Evolutionary conservation across 2,329 filamentous ascomycete species (phyloP).

Genomic region (Hypoxylon sp.): DNA sequence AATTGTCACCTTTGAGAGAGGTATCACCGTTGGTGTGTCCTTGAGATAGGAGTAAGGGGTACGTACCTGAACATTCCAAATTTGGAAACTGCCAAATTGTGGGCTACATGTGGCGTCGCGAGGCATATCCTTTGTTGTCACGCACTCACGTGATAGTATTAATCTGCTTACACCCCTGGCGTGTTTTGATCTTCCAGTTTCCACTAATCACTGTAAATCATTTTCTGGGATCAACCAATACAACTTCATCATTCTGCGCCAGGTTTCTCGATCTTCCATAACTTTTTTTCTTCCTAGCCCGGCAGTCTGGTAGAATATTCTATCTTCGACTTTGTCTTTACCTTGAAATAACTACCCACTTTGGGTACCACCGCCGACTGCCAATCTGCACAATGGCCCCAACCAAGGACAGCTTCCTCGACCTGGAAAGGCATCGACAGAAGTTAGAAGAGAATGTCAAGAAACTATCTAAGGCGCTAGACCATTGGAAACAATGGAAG

Average conservation of each 20-base stretch:
- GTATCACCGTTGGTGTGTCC: too few relatives aligned
- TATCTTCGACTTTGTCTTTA: background rate
- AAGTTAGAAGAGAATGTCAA: conserved; percentile 82
- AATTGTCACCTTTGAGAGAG: background rate
- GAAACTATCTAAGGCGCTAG: conserved; percentile 81
- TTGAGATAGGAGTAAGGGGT: background rate
- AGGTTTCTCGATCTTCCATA: background rate
- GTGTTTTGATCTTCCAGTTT: background rate
- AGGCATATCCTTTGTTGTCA: background rate
- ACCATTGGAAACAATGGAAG: conserved; percentile 92
- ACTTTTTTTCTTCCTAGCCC: background rate
- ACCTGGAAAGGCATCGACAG: conserved; percentile 81
- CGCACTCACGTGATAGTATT: background rate
- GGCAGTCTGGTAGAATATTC: background rate
- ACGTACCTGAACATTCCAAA: conserved; percentile 1
- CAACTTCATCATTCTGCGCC: background rate
- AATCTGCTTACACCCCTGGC: background rate
- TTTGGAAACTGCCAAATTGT: background rate
- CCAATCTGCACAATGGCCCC: conserved; percentile 57
- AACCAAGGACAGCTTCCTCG: conserved; percentile 68
- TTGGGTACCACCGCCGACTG: background rate
- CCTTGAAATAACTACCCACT: background rate
- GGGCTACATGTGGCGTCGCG: background rate
- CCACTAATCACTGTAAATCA: background rate
- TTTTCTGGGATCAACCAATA: background rate